Base-by-base conservation (phyloP, 495 filamentous ascomycete species). In the Wilcoxina mikolae region DNA sequence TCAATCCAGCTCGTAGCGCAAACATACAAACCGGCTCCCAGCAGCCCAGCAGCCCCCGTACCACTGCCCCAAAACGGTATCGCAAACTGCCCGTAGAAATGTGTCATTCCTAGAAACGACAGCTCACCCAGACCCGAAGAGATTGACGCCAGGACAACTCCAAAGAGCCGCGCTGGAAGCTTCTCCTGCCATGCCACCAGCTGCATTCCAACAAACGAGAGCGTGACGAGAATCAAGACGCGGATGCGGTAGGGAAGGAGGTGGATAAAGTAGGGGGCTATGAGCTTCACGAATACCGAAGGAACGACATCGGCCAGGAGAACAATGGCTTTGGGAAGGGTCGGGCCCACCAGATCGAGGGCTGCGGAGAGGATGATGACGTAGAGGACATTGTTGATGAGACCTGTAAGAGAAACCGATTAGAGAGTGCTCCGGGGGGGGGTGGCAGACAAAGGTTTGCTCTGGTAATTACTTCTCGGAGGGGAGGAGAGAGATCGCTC, bases 381-480 rank as follows among this genome's bases (percentile, higher is more conserved):
- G 67, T 96, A 98, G 69, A 95, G 84, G 64, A 98, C 84, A 71
- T 95, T 96, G 70, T 98, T 98, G 67, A 98, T 85, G 4, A 95
- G 73, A 51, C 91, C 90, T 96, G 47, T 31, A 12, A 12, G 22
- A 35, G 9, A 18, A 15, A 7, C 9, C 12, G 23, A 25, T 55
- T 35, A 23, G 2, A 7, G 2, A 27, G 10, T 9, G 11, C 11
- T 26, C 22, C 55, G 33, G 18, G 31, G n/a, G n/a, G n/a, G n/a
- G n/a, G n/a, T n/a, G n/a, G n/a, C n/a, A n/a, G n/a, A n/a, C n/a
- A n/a, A n/a, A n/a, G n/a, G n/a, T n/a, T n/a, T n/a, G n/a, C n/a
- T n/a, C n/a, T n/a, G n/a, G n/a, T 35, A 23, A 3, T n/a, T 3
- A 27, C 20, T 9, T 12, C 11, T 26, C 22, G 56, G 33, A 22